Conservation (phyloP, 2,329 filamentous ascomycete species). For the Teratosphaeria pseudoeucalypti region DNA sequence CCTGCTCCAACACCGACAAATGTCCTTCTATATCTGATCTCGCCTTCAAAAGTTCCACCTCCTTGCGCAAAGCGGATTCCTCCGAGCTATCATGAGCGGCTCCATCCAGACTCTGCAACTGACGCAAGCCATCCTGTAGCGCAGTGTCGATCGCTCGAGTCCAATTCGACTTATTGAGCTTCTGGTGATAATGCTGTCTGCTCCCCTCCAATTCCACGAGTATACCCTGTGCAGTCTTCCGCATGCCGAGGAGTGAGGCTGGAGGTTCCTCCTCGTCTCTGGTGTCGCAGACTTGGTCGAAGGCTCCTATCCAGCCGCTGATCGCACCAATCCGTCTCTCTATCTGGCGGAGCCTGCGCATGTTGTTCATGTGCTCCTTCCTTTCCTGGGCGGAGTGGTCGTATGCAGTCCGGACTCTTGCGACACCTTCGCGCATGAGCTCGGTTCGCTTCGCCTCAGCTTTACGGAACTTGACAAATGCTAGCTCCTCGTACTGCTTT, state of each 20-base stretch:
- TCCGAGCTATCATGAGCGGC: slow-evolving; percentile 48
- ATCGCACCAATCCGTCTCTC: slow-evolving; percentile 77
- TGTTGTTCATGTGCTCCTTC: slow-evolving; percentile 64
- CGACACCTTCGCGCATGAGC: slow-evolving; percentile 65
- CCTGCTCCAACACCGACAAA: slow-evolving; percentile 67
- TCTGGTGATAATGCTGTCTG: slow-evolving; percentile 81
- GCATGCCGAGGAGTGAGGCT: slow-evolving; percentile 59
- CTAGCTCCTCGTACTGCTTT: slow-evolving; percentile 72
- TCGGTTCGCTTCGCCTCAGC: slow-evolving; percentile 74
- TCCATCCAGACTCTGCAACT: slow-evolving; percentile 61
- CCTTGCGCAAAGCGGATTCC: slow-evolving; percentile 60
- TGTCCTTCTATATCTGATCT: slow-evolving; percentile 74
- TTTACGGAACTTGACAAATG: slow-evolving; percentile 83
- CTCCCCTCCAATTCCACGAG: slow-evolving; percentile 81
- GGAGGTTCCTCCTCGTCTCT: slow-evolving; percentile 60
- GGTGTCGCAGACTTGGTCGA: slow-evolving; percentile 68
- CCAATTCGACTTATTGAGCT: slow-evolving; percentile 72
- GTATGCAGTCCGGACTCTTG: slow-evolving; percentile 71
- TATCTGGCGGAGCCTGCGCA: slow-evolving; percentile 73
- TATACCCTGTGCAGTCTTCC: slow-evolving; percentile 81
- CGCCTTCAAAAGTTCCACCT: slow-evolving; percentile 75
- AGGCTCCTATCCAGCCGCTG: slow-evolving; percentile 87
- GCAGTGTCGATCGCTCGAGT: slow-evolving; percentile 80
- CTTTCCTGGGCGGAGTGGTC: slow-evolving; percentile 70
- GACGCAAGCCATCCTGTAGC: slow-evolving; percentile 70